Evolutionary conservation across 2,329 filamentous ascomycete genomes (phyloP), one percentile per base, ranked within the genome.

Genomic region (Alternaria sp.): DNA sequence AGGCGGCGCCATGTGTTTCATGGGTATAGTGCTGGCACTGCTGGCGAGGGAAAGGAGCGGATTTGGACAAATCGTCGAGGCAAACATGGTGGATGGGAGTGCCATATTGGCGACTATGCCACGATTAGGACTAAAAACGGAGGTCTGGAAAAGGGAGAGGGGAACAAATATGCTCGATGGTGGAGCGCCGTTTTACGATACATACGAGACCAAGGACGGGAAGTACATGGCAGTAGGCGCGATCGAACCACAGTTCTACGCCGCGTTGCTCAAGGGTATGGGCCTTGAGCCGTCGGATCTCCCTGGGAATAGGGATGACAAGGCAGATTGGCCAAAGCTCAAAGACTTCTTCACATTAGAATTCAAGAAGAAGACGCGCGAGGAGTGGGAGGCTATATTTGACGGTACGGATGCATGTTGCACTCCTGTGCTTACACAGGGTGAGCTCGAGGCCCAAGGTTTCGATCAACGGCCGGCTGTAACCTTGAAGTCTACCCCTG

Each of bases 51-150:
- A 84, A 50, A 81, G 79, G 44, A 89, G 84, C 0, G 92, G 92
- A 0, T 63, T 81, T 2, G 94, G 94, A 0, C 94, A 97, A 80
- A 90, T 97, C 12, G 93, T 98, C 9, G 93, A 97, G 81, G 92
- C 92, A 16, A 97, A 97, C 78, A 98, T 98, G 94, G 94, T 97
- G 12, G 94, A 98, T 80, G 94, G 94, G 9, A 87, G 86, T 22
- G 87, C 89, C 36, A 94, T 94, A 78, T 81, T 98, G 27, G 89
- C 90, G 2, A 90, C 89, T 0, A 94, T 94, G 80, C 90, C 92
- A 53, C 85, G 94, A 34, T 82, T 96, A 62, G 83, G 84, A 28
- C 83, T 85, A 63, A 89, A 90, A 74, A 89, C 83, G 7, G 84
- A 86, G 1, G 74, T 89, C 40, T 94, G 92, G 83, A 76, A 82